Percentiles rank a stretch among this genome's conserved stretches.
These are phyloP conservation scores for Eucalyptus marginata DNA, from an alignment of 345 rosid genomes.

Conservation along the genomic window DNA sequence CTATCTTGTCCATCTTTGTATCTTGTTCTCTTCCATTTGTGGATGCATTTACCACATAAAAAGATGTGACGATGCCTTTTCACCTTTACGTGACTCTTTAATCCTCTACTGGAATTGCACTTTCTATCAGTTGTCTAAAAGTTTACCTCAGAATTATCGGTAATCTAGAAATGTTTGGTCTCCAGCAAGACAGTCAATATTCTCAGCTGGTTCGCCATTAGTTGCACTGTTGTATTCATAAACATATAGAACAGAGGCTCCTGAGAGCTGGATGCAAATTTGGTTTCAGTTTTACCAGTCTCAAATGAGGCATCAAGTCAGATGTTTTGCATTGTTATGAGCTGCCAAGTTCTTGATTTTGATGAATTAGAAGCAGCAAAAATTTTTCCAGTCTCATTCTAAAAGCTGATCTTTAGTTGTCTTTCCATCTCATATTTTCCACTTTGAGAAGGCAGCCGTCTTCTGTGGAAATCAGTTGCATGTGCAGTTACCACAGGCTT, in stretches of 20 bases:
- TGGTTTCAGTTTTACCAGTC: not conserved
- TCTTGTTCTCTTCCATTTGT: not conserved
- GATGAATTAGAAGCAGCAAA: not conserved
- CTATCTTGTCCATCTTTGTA: not conserved
- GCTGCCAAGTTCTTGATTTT: not conserved
- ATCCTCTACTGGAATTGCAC: not conserved
- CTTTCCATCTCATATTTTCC: not conserved
- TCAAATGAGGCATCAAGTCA: not conserved
- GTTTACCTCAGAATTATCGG: not conserved
- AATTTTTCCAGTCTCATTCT: not conserved
- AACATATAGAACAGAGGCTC: not conserved
- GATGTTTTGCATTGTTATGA: not conserved
- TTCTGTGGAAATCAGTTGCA: not conserved
- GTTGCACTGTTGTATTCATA: not conserved
- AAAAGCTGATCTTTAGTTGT: not conserved
- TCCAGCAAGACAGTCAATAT: not conserved
- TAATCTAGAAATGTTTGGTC: not conserved
- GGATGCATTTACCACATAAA: not conserved
- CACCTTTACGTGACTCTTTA: not conserved
- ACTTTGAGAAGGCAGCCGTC: not conserved
- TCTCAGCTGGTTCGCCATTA: not conserved
- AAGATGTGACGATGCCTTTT: not conserved
- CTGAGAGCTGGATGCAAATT: not conserved
- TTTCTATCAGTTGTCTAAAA: not conserved
- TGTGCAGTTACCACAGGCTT: not conserved